These are phyloP conservation scores for Cyclotella sp. DNA, from an alignment of 108 stramenopile species.

Conservation along the genomic window DNA sequence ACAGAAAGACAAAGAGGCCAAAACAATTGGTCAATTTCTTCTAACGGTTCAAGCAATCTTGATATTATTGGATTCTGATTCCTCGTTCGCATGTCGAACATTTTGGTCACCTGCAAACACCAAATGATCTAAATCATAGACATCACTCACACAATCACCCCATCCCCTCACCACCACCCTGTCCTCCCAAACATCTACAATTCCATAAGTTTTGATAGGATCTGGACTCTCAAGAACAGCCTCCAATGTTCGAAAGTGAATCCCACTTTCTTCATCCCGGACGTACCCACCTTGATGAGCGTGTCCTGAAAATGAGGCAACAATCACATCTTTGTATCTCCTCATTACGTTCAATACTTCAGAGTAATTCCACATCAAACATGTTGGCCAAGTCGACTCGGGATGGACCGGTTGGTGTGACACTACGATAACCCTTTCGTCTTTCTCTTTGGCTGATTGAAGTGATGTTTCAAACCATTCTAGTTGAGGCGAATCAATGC, in stretches of 20 bases:
- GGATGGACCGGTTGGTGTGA: constrained; percentile 87
- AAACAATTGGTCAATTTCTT: no score
- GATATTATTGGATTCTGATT: background rate
- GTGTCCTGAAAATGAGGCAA: constrained; percentile 81
- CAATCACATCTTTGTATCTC: constrained; percentile 64
- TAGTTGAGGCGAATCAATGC: constrained; percentile 67
- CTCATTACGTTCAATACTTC: constrained; percentile 65
- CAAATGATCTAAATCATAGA: constrained; percentile 72
- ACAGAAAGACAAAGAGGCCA: no score
- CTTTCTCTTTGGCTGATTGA: constrained; percentile 39
- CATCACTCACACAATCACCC: constrained; percentile 77
- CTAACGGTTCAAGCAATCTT: no score
- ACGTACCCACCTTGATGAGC: constrained; percentile 87
- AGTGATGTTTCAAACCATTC: constrained; percentile 69
- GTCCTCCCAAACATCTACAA: constrained; percentile 72
- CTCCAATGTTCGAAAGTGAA: constrained; percentile 84
- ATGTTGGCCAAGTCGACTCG: constrained; percentile 61
- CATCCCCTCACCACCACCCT: constrained; percentile 64
- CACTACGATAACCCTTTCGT: constrained; percentile 70
- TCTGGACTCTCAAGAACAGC: constrained; percentile 77
- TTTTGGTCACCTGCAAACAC: background rate
- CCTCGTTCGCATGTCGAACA: background rate
- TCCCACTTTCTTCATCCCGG: constrained; percentile 72
- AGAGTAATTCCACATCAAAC: constrained; percentile 84
- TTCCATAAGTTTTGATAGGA: constrained; percentile 72